A percentile compares a stretch with the other conserved stretches of the same genome.
phyloP scores from a whole-genome alignment of 768 basidiomycete species.

The Russula emetica region DNA sequence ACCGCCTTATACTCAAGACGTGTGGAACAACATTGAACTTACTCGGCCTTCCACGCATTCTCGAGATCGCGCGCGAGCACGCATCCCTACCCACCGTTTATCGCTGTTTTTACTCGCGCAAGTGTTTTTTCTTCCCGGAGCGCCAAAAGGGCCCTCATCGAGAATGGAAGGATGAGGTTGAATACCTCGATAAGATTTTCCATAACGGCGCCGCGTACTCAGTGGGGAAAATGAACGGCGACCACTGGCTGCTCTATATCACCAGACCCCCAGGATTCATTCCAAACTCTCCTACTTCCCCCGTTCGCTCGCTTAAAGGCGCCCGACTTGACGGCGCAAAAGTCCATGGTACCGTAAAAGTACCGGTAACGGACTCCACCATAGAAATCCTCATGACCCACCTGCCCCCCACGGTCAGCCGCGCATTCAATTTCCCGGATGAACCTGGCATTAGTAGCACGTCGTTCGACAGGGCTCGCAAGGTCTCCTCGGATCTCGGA shows the following conservation, averaged over 20 bases:
- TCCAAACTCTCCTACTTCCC: constrained; percentile 22
- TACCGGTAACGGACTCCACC: constrained; percentile 68
- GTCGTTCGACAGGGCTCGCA: constrained; percentile 52
- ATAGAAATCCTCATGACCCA: constrained; percentile 98
- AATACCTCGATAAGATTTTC: constrained; percentile 88
- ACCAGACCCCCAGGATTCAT: constrained; percentile 52
- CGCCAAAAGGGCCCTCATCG: constrained; percentile 88
- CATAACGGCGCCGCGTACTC: constrained; percentile 89
- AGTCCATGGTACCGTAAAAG: constrained; percentile 12
- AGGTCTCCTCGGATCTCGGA: constrained; percentile 66
- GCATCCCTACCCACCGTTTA: constrained; percentile 68
- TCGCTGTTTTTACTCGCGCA: constrained; percentile 96
- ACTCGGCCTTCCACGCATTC: constrained; percentile 88
- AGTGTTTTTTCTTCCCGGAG: constrained; percentile 99
- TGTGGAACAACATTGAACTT: constrained; percentile 99
- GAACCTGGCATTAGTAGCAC: constrained; percentile 28
- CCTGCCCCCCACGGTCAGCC: constrained; percentile 68
- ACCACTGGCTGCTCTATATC: constrained; percentile 97
- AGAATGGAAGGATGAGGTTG: constrained; percentile 91
- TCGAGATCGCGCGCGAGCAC: constrained; percentile 78
- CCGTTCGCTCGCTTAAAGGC: constrained; percentile 26
- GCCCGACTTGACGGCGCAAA: constrained; percentile 13
- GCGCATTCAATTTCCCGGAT: constrained; percentile 61
- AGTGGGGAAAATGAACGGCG: constrained; percentile 95
- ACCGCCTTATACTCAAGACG: constrained; percentile 96